These are phyloP conservation scores for Onygena corvina DNA, from an alignment of 2,329 filamentous ascomycete species.

Conservation along the genomic window DNA sequence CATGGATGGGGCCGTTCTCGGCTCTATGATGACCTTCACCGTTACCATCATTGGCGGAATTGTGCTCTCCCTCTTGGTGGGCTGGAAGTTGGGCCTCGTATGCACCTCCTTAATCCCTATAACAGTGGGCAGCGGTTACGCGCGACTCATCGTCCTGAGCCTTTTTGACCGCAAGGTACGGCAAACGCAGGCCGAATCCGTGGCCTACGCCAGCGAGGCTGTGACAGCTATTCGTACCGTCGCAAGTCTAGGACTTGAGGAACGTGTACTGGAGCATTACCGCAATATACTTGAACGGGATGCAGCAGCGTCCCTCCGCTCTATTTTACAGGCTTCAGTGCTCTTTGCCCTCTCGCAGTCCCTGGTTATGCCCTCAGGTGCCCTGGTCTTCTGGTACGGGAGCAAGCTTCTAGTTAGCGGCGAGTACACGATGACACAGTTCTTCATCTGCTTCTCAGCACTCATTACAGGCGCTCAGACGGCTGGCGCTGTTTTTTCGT, in stretches of 20 bases:
- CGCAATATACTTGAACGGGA: conserved; percentile 46
- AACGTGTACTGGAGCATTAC: conserved; percentile 65
- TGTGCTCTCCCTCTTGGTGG: conserved; percentile 55
- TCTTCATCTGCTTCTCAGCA: conserved; percentile 80
- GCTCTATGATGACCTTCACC: conserved; percentile 65
- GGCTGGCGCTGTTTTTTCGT: conserved; percentile 77
- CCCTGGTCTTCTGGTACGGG: conserved; percentile 87
- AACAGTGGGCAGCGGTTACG: conserved; percentile 65
- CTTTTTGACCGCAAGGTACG: conserved; percentile 69
- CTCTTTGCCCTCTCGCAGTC: conserved; percentile 79
- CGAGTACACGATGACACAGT: conserved; percentile 70
- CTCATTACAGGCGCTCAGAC: conserved; percentile 87
- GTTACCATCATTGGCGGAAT: conserved; percentile 70
- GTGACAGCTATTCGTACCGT: conserved; percentile 89
- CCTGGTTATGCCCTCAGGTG: conserved; percentile 68
- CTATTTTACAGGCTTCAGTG: conserved; percentile 52
- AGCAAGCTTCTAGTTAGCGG: conserved; percentile 57
- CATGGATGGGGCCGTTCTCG: conserved; percentile 73
- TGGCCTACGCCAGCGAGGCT: conserved; percentile 80
- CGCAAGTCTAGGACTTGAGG: conserved; percentile 74
- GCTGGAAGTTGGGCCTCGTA: conserved; percentile 79
- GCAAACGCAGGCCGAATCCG: conserved; percentile 64
- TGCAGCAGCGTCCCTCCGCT: conserved; percentile 1
- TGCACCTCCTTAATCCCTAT: conserved; percentile 68
- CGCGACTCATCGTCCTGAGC: conserved; percentile 72